Evolutionary conservation across 192 early-diverging fungal genomes (phyloP).

Genomic region (Haplosporangium gracile): DNA sequence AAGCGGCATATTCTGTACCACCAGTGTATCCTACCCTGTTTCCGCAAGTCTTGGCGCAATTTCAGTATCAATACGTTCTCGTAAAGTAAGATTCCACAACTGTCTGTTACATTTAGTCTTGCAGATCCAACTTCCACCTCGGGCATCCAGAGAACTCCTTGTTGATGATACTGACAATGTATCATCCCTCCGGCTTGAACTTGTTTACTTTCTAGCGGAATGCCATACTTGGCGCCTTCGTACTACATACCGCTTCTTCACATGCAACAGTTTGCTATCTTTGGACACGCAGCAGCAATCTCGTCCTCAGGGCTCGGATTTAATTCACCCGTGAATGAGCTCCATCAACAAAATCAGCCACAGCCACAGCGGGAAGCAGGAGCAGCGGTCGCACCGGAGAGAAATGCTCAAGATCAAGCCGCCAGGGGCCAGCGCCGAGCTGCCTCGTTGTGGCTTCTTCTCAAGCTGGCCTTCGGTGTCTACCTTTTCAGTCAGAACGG

Average conservation of each 20-base stretch:
- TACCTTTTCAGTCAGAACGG: slow-evolving; percentile 19
- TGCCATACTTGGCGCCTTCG: slow-evolving; percentile 19
- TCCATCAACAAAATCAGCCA: not conserved
- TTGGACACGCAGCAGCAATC: not conserved
- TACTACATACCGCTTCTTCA: not conserved
- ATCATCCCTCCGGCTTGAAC: not conserved
- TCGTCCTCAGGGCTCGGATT: not conserved
- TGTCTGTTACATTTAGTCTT: not conserved
- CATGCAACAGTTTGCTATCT: not conserved
- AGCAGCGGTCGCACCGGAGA: not conserved
- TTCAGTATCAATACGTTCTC: slow-evolving; percentile 9
- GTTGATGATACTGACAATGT: not conserved
- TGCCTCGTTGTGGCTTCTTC: slow-evolving; percentile 7
- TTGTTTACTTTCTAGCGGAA: not conserved
- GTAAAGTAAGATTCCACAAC: slow-evolving; percentile 13
- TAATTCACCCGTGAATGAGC: not conserved
- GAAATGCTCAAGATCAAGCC: not conserved
- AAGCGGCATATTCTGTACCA: not conserved
- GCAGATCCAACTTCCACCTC: not conserved
- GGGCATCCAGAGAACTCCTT: not conserved
- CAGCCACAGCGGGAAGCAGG: slow-evolving; percentile 9
- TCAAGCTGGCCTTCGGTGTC: slow-evolving; percentile 17
- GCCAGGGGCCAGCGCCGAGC: slow-evolving; percentile 9
- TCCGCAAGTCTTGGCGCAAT: not conserved
- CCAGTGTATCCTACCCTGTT: not conserved